A percentile compares a stretch with the other conserved stretches of the same genome.
Evolutionary conservation across 2,329 filamentous ascomycete genomes (phyloP).

Genomic region (Colletotrichum endophyticum): DNA sequence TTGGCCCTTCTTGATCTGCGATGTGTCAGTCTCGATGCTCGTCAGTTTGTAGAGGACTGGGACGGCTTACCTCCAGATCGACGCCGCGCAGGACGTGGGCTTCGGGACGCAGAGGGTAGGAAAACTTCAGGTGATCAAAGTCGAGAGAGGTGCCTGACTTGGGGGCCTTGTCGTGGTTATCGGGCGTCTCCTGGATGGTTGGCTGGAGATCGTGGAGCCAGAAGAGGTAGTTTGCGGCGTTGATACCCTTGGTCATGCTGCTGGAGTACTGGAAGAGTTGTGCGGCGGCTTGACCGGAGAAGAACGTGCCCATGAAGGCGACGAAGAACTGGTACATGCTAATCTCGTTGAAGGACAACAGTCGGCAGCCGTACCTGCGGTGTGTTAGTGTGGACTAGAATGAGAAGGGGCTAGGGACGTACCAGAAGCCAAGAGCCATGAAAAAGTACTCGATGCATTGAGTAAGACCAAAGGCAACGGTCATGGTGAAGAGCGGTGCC

Average conservation of each 20-base stretch:
- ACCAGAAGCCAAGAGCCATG: constrained; percentile 47
- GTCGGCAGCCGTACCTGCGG: constrained; percentile 37
- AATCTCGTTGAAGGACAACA: constrained; percentile 42
- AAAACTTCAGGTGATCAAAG: constrained; percentile 64
- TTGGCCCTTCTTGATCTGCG: constrained; percentile 47
- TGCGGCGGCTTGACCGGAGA: constrained; percentile 44
- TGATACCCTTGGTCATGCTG: constrained; percentile 56
- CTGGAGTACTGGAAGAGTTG: constrained; percentile 53
- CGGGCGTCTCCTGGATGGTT: constrained; percentile 43
- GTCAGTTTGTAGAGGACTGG: rapidly evolving
- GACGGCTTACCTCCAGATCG: constrained; percentile 34
- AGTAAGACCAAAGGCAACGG: constrained; percentile 41
- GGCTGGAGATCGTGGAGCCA: constrained; percentile 49
- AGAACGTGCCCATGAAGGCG: constrained; percentile 56
- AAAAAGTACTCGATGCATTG: constrained; percentile 42
- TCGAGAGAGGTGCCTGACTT: constrained; percentile 42
- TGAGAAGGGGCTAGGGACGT: neutral
- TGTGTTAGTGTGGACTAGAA: neutral
- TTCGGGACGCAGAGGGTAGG: constrained; percentile 59
- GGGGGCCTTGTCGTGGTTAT: constrained; percentile 42
- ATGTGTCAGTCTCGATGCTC: neutral
- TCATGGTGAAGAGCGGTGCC: constrained; percentile 35
- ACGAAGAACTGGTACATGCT: constrained; percentile 50
- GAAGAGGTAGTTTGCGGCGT: constrained; percentile 55
- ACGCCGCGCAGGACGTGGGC: constrained; percentile 47